phyloP scores from a whole-genome alignment of 2,329 filamentous ascomycete genomes.

The Aquanectria penicillioides region DNA sequence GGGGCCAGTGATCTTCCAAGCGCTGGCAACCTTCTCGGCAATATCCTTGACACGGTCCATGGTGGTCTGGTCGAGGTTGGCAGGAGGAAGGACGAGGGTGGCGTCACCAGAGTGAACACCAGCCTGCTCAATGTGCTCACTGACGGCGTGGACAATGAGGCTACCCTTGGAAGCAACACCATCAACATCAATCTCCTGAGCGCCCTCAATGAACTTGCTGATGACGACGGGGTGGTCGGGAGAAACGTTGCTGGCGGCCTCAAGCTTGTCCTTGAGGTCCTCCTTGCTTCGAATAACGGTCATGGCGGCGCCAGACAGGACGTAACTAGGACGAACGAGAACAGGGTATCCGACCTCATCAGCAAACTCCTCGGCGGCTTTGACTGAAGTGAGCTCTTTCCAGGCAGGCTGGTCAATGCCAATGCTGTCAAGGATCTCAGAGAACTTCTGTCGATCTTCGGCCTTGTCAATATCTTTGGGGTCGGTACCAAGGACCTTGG shows the following conservation, averaged over 20 bases:
- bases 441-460: conserved; percentile 98
- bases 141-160: conserved; percentile 89
- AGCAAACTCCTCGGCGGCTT: conserved; percentile 89
- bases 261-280: conserved; percentile 94
- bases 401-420: conserved; percentile 96
- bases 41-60: conserved; percentile 95
- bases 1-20: conserved; percentile 95
- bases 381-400: conserved; percentile 94
- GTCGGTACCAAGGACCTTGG: conserved; percentile 91
- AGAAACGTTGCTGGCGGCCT: conserved; percentile 88
- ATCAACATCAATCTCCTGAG: conserved; percentile 96
- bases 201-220: conserved; percentile 97
- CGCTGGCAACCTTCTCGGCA: conserved; percentile 93
- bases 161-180: conserved; percentile 88
- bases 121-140: conserved; percentile 95
- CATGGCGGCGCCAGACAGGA: conserved; percentile 98
- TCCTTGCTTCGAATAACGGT: conserved; percentile 90
- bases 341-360: conserved; percentile 90
- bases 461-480: conserved; percentile 97
- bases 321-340: conserved; percentile 92
- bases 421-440: conserved; percentile 94
- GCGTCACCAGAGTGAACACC: conserved; percentile 99
- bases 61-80: conserved; percentile 77
- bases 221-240: conserved; percentile 98
- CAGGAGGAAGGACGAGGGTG: conserved; percentile 90